These are phyloP conservation scores for Phialemonium atrogriseum DNA, from an alignment of 2,329 filamentous ascomycete genomes.

Conservation along the genomic window DNA sequence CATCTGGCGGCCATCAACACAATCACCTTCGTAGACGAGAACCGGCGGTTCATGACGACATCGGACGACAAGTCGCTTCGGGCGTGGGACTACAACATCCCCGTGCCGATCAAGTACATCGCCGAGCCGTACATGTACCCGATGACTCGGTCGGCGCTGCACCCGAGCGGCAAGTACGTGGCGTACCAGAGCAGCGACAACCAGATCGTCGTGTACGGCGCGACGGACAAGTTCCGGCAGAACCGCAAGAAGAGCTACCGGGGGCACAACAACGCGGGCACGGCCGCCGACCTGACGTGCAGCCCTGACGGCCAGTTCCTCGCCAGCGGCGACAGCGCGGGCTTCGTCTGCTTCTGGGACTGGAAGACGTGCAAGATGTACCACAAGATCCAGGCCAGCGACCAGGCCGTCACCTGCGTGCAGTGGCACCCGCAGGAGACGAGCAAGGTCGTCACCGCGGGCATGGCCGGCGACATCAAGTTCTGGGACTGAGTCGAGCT, in stretches of 20 bases:
- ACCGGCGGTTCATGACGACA: conserved; percentile 93
- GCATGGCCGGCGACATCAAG: conserved; percentile 78
- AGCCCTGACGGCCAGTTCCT: conserved; percentile 90
- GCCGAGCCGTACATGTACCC: conserved; percentile 98
- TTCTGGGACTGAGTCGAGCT: conserved; percentile 93
- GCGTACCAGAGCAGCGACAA: conserved; percentile 93
- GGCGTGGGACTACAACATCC: conserved; percentile 98
- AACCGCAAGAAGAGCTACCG: conserved; percentile 96
- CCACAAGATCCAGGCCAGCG: conserved; percentile 84
- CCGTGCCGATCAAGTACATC: conserved; percentile 70
- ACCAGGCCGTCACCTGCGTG: conserved; percentile 73
- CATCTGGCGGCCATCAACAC: conserved; percentile 97
- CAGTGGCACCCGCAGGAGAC: conserved; percentile 98
- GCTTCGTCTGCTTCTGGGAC: conserved; percentile 94
- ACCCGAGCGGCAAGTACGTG: conserved; percentile 89
- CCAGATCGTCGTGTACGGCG: conserved; percentile 91
- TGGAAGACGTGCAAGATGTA: conserved; percentile 99
- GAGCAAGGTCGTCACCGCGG: conserved; percentile 86
- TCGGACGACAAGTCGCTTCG: conserved; percentile 94
- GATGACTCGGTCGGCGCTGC: conserved; percentile 75
- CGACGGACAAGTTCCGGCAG: conserved; percentile 91
- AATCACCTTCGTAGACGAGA: conserved; percentile 90
- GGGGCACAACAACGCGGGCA: conserved; percentile 92
- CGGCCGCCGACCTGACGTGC: conserved; percentile 82
- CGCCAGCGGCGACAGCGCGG: conserved; percentile 75